These are phyloP conservation scores for Talinum fruticosum DNA, from an alignment of 148 eudicot species.

Conservation along the genomic window DNA sequence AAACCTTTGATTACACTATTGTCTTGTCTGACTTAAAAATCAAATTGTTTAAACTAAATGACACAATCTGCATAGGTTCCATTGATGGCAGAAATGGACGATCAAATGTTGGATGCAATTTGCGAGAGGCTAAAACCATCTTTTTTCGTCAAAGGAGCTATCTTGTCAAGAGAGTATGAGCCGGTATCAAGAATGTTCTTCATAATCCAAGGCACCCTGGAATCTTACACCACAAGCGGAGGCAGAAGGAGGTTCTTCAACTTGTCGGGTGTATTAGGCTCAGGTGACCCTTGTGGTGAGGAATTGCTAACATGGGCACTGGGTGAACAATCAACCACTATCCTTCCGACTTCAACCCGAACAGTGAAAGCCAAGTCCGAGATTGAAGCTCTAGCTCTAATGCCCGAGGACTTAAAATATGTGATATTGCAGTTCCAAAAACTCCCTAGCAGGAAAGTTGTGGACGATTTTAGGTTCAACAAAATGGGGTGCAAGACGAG, in stretches of 20 bases:
- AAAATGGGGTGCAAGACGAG: too few species aligned
- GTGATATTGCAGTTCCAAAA: constrained; percentile 46
- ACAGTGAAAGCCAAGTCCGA: constrained; percentile 49
- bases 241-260: constrained; percentile 50
- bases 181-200: constrained; percentile 58
- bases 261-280: constrained; percentile 33
- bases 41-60: too few species aligned
- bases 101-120: constrained; percentile 48
- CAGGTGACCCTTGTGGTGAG: constrained; percentile 61
- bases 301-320: constrained; percentile 62
- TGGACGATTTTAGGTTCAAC: constrained; percentile 49
- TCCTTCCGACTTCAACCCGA: constrained; percentile 52
- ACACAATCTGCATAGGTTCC: constrained; percentile 38
- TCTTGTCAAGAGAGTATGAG: constrained; percentile 44
- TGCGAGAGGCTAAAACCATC: constrained; percentile 62
- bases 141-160: constrained; percentile 41
- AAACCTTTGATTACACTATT: too few species aligned
- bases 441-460: constrained; percentile 41
- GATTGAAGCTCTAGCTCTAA: constrained; percentile 44
- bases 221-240: constrained; percentile 52
- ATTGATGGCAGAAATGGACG: constrained; percentile 53
- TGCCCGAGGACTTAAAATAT: constrained; percentile 45
- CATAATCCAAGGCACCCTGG: constrained; percentile 57
- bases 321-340: constrained; percentile 35
- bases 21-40: too few species aligned